Evolutionary conservation across 768 basidiomycete genomes (phyloP).

Genomic region (Suillus weaverae): DNA sequence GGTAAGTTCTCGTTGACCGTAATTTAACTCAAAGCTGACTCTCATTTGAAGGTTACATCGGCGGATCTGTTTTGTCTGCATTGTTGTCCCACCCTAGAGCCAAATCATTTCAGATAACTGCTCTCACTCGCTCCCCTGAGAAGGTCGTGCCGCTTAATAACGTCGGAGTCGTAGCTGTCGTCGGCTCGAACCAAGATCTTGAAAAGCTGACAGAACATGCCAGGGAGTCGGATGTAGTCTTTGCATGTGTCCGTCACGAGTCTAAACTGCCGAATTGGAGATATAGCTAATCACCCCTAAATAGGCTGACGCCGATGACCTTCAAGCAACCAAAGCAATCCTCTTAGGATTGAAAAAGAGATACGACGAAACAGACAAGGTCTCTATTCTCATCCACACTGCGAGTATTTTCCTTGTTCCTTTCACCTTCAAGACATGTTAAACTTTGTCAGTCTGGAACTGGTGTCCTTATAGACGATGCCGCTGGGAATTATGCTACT

Average conservation of each 20-base stretch:
- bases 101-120: constrained; percentile 43
- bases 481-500: constrained; percentile 39
- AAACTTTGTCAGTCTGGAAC: constrained; percentile 44
- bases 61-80: constrained; percentile 50
- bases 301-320: constrained; percentile 45
- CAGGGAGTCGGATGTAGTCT: constrained; percentile 43
- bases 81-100: constrained; percentile 45
- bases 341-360: constrained; percentile 50
- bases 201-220: constrained; percentile 41
- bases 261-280: neutral
- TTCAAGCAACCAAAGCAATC: constrained; percentile 42
- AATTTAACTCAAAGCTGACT: neutral
- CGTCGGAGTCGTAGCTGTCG: constrained; percentile 21
- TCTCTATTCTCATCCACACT: constrained; percentile 58
- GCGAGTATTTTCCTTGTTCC: constrained; percentile 34
- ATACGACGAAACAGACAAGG: constrained; percentile 37
- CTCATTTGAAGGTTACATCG: constrained; percentile 48
- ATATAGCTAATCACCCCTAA: neutral
- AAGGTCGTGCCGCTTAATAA: constrained; percentile 30
- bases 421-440: neutral
- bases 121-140: constrained; percentile 43
- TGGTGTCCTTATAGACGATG: constrained; percentile 31
- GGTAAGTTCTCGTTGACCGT: constrained; percentile 14
- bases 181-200: constrained; percentile 45
- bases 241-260: constrained; percentile 32